Evolutionary conservation across 345 rosid genomes (phyloP).

Genomic region (Hibiscus tridactylites): DNA sequence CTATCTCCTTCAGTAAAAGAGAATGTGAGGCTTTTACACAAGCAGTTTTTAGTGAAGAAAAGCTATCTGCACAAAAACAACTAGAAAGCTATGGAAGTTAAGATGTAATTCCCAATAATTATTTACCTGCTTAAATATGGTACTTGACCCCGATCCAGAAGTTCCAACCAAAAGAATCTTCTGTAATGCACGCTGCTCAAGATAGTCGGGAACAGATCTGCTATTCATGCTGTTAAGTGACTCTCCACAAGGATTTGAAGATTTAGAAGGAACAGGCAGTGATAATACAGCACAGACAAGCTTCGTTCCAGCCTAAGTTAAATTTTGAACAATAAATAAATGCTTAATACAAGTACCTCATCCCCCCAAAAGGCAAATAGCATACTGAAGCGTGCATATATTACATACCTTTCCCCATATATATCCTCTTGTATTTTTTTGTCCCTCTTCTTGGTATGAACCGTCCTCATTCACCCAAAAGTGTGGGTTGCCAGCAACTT

Average conservation of each 20-base stretch:
- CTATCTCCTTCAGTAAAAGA: not conserved
- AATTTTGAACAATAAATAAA: conserved; percentile 10
- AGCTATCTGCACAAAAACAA: not conserved
- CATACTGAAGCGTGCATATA: not conserved
- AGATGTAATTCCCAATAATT: conserved; percentile 1
- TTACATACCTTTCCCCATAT: conserved; percentile 93
- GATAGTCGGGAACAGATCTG: conserved; percentile 69
- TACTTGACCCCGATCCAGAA: conserved; percentile 90
- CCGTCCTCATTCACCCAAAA: conserved; percentile 99
- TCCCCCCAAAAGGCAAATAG: not conserved
- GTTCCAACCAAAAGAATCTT: conserved; percentile 83
- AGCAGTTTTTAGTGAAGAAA: not conserved
- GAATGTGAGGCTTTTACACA: not conserved
- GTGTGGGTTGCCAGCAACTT: conserved; percentile 99
- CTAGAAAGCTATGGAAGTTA: not conserved
- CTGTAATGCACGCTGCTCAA: conserved; percentile 64
- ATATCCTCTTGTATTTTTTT: conserved; percentile 90
- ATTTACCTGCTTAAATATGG: conserved; percentile 90
- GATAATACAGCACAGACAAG: conserved; percentile 87
- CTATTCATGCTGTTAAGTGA: conserved; percentile 36
- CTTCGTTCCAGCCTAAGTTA: conserved; percentile 78
- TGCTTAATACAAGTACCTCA: conserved; percentile 7
- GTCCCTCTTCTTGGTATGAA: conserved; percentile 99
- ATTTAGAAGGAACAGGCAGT: conserved; percentile 86
- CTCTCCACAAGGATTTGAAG: conserved; percentile 52